Evolutionary conservation across 192 early-diverging fungal genomes (phyloP).

Genomic region (Spizellomyces punctatus): DNA sequence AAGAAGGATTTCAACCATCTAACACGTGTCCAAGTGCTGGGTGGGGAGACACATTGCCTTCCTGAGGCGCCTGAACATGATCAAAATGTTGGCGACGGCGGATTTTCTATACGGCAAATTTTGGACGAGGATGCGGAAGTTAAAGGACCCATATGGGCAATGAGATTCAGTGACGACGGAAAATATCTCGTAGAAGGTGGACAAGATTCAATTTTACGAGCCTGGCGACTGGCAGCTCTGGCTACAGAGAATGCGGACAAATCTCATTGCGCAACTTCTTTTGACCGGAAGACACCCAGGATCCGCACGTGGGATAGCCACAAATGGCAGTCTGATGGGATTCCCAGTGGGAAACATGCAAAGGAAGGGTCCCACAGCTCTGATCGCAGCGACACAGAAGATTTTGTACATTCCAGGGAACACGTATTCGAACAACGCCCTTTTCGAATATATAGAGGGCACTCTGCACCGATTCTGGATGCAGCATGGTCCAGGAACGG

Average conservation of each 20-base stretch:
- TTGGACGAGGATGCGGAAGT: conserved; percentile 38
- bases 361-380: neutral
- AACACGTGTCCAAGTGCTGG: conserved; percentile 34
- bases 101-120: conserved; percentile 27
- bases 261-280: neutral
- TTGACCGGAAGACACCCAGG: neutral
- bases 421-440: conserved; percentile 48
- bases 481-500: conserved; percentile 59
- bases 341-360: neutral
- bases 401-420: neutral
- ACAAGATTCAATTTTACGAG: conserved; percentile 69
- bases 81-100: neutral
- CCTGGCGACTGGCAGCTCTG: conserved; percentile 55
- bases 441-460: conserved; percentile 73
- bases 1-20: conserved; percentile 34
- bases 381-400: neutral
- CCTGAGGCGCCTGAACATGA: neutral
- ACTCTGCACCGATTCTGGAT: conserved; percentile 70
- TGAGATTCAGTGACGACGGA: conserved; percentile 80
- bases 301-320: neutral
- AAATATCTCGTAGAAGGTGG: conserved; percentile 79
- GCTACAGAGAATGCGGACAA: conserved; percentile 23
- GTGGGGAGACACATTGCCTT: conserved; percentile 11
- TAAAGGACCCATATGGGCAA: conserved; percentile 65
- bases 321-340: neutral